phyloP scores from a whole-genome alignment of 2,329 filamentous ascomycete genomes.

The Aspergillus sp. region DNA sequence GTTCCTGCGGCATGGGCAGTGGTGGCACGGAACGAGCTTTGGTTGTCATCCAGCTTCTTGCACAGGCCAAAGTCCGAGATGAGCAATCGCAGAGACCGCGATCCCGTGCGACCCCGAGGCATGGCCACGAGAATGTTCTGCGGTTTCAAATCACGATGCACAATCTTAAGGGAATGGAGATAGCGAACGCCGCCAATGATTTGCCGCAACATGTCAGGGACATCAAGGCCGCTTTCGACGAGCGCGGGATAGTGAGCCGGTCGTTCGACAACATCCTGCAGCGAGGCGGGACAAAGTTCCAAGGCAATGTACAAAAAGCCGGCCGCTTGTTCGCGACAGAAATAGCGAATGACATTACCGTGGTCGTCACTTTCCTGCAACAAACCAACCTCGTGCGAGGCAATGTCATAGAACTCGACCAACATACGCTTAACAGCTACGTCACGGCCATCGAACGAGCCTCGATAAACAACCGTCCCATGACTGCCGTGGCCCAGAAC shows the following conservation, averaged over 20 bases:
- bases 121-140: conserved; percentile 87
- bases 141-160: conserved; percentile 93
- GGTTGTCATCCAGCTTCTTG: conserved; percentile 90
- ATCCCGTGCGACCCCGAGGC: conserved; percentile 45
- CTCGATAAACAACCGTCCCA: conserved; percentile 91
- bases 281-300: conserved; percentile 85
- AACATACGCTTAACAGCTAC: conserved; percentile 97
- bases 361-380: conserved; percentile 92
- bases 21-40: conserved; percentile 90
- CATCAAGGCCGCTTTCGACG: conserved; percentile 59
- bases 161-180: conserved; percentile 84
- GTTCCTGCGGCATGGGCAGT: conserved; percentile 91
- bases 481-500: conserved; percentile 75
- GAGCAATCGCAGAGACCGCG: conserved; percentile 69
- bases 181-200: conserved; percentile 85
- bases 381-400: conserved; percentile 84
- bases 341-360: conserved; percentile 94
- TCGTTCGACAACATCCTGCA: conserved; percentile 84
- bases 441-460: conserved; percentile 85
- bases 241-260: conserved; percentile 61
- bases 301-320: conserved; percentile 95
- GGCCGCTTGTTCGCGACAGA: conserved; percentile 78
- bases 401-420: conserved; percentile 91
- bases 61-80: conserved; percentile 97
- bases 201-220: conserved; percentile 76